These are phyloP conservation scores for Anethum foeniculum DNA, from an alignment of 140 eudicot species.

Conservation along the genomic window DNA sequence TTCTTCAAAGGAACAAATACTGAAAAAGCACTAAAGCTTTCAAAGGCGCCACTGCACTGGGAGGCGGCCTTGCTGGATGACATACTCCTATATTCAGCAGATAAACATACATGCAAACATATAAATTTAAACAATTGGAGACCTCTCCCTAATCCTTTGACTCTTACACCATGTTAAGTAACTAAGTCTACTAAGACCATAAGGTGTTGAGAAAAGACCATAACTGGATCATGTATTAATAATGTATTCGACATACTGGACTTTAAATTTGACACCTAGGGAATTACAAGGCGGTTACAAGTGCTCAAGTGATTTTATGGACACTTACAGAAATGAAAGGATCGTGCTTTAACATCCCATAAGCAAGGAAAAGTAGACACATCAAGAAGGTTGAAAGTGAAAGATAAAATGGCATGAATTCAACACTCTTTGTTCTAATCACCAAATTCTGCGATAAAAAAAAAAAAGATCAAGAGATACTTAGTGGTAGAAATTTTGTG, in stretches of 20 bases:
- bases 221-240: no score
- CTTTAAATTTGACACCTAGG: neutral
- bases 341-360: constrained; percentile 48
- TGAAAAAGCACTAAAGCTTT: neutral
- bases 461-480: neutral
- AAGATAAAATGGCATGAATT: constrained; percentile 64
- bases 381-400: constrained; percentile 52
- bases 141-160: neutral
- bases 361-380: constrained; percentile 48
- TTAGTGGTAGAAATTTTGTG: neutral
- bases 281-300: neutral
- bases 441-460: constrained; percentile 42
- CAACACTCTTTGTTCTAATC: constrained; percentile 51
- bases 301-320: no score
- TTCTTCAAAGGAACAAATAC: neutral
- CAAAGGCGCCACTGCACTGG: neutral
- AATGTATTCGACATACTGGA: neutral
- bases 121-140: neutral
- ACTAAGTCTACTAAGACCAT: no score
- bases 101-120: no score
- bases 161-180: no score
- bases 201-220: no score
- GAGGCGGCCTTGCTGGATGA: neutral
- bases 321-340: constrained; percentile 40
- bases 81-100: neutral